These are phyloP conservation scores for Bretschneidera sinensis DNA, from an alignment of 345 rosid species.

Conservation along the genomic window DNA sequence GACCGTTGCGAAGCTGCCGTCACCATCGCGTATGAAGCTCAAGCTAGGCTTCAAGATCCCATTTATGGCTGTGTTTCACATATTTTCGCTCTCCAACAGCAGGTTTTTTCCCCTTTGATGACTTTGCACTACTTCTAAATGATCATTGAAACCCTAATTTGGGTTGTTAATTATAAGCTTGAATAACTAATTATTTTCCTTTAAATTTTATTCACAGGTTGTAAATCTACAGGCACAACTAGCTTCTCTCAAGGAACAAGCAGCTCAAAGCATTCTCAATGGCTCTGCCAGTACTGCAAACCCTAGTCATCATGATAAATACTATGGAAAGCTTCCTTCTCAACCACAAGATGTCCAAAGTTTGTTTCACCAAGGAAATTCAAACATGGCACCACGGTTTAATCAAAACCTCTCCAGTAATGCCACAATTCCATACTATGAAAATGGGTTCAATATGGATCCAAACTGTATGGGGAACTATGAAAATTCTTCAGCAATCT, in stretches of 20 bases:
- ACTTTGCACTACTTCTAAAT: not conserved
- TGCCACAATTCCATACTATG: slow-evolving; percentile 18
- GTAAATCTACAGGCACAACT: slow-evolving; percentile 82
- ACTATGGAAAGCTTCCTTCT: slow-evolving; percentile 33
- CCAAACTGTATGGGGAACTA: slow-evolving; percentile 33
- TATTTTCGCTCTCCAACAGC: slow-evolving; percentile 92
- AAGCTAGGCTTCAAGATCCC: slow-evolving; percentile 94
- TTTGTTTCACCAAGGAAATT: slow-evolving; percentile 48
- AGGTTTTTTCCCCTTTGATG: slow-evolving; percentile 39
- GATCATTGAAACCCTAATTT: slow-evolving; percentile 27
- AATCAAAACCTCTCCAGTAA: slow-evolving; percentile 10
- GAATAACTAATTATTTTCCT: not conserved
- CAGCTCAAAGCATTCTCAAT: slow-evolving; percentile 45
- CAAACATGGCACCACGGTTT: slow-evolving; percentile 13
- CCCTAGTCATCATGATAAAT: slow-evolving; percentile 49
- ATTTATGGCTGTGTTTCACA: slow-evolving; percentile 95
- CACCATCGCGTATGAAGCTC: slow-evolving; percentile 95
- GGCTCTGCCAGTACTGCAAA: slow-evolving; percentile 47
- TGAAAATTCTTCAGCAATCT: slow-evolving; percentile 32
- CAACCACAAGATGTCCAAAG: slow-evolving; percentile 45
- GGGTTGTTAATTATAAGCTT: slow-evolving; percentile 9
- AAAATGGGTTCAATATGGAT: slow-evolving; percentile 31
- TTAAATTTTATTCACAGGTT: slow-evolving; percentile 58
- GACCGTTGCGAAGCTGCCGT: slow-evolving; percentile 86
- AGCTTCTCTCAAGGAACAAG: slow-evolving; percentile 78